phyloP scores from a whole-genome alignment of 768 basidiomycete genomes.

The Boletus fagicola region DNA sequence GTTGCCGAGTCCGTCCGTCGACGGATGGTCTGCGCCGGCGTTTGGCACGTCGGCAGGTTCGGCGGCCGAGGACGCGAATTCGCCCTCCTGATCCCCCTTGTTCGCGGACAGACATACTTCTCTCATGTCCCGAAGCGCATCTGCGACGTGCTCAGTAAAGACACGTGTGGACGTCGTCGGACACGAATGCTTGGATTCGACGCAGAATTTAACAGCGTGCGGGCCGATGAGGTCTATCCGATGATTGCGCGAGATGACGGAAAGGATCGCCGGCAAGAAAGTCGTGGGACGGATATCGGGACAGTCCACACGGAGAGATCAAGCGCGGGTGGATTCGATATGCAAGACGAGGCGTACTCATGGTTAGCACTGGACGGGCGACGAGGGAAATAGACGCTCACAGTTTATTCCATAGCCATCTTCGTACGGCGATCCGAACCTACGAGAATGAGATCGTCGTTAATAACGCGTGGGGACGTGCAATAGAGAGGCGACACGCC shows the following conservation, averaged over 20 bases:
- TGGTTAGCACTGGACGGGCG: background rate
- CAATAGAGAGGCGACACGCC: background rate
- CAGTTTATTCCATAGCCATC: constrained; percentile 96
- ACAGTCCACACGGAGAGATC: background rate
- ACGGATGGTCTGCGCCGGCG: background rate
- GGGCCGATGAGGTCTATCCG: constrained; percentile 75
- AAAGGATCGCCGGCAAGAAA: background rate
- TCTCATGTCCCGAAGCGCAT: constrained; percentile 71
- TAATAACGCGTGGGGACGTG: background rate
- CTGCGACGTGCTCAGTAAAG: constrained; percentile 61
- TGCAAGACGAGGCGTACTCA: background rate
- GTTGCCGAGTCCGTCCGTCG: background rate
- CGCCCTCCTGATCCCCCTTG: constrained; percentile 8
- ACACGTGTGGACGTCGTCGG: constrained; percentile 63
- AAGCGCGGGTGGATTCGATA: background rate
- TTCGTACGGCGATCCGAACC: constrained; percentile 76
- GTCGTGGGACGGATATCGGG: background rate
- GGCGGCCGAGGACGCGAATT: background rate
- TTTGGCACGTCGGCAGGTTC: background rate
- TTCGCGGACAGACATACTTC: constrained; percentile 39
- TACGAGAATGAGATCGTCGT: constrained; percentile 22
- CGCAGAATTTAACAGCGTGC: constrained; percentile 82
- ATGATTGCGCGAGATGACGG: background rate
- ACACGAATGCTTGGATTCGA: constrained; percentile 83
- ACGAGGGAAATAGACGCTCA: constrained; percentile 28